Base-by-base conservation (phyloP, 2,329 filamentous ascomycete species). In the Exophiala calicioides region DNA sequence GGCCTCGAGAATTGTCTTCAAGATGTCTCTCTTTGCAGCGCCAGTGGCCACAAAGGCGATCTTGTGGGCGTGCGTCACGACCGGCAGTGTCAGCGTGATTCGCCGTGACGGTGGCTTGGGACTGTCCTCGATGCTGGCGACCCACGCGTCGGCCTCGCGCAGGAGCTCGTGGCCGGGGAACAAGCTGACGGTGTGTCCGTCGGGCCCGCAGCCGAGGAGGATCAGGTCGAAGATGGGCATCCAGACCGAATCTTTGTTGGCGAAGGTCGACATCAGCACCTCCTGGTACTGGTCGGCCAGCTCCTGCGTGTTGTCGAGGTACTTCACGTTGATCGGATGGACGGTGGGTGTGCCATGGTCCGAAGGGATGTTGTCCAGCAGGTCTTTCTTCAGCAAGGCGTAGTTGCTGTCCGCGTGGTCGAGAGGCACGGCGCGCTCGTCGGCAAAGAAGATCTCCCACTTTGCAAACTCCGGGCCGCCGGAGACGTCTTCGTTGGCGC, bases 401-500 rank as follows among this genome's bases (percentile, higher is more conserved):
- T 96, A 95, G 74, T 97, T 98, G 74, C 90, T 95, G 74, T 98
- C 91, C 57, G 82, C 79, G 71, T 97, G 86, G 68, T 93, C 84
- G 59, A 96, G 84, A 16, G 93, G 87, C 42, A 97, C 93, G 60
- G 88, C 88, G 63, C 93, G 88, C 77, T 98, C 93, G 67, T 98
- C 93, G 64, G 91, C 91, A 70, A 96, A 97, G 78, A 97, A 98
- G 64, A 98, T 88, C 63, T 97, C 88, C 93, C 93, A 98, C 68
- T 88, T 89, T 65, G 78, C 75, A 70, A 94, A 95, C 61, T 86
- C 76, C 63, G 72, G 59, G 5, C 31, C 34, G 9, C 31, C 19
- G 9, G 38, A 24, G n/a, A 44, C 31, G 41, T 55, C 48, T 33
- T 55, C 52, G n/a, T 51, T 32, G 15, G 80, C 64, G 29, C 41